Percentiles rank a stretch among this genome's conserved stretches.
These are phyloP conservation scores for Exophiala sideris DNA, from an alignment of 2,329 filamentous ascomycete genomes.

Conservation along the genomic window DNA sequence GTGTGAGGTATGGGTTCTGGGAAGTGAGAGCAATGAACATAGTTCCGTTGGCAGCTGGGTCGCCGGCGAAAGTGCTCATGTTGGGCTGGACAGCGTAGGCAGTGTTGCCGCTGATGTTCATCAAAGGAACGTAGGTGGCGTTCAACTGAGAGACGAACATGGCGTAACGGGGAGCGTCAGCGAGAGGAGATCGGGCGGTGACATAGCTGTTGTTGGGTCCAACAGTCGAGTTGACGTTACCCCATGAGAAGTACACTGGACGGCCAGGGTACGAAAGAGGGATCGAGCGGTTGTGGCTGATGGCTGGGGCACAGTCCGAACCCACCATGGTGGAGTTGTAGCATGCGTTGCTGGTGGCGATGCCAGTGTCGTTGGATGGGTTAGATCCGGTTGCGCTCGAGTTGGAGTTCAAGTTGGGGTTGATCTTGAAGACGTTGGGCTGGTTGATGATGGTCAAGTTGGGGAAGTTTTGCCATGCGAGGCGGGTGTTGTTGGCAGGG, in stretches of 20 bases:
- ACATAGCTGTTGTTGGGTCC: conserved; percentile 83
- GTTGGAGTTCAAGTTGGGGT: conserved; percentile 24
- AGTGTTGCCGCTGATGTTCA: conserved; percentile 51
- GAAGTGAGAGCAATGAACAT: conserved; percentile 78
- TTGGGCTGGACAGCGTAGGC: conserved; percentile 73
- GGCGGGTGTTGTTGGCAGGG: conserved; percentile 66
- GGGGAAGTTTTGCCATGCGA: conserved; percentile 84
- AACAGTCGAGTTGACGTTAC: conserved; percentile 62
- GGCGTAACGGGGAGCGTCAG: conserved; percentile 62
- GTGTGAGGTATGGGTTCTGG: conserved; percentile 63
- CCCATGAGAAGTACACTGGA: conserved; percentile 69
- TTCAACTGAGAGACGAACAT: conserved; percentile 77
- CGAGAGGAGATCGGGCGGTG: conserved; percentile 53
- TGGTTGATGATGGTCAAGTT: conserved; percentile 69
- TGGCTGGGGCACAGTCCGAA: conserved; percentile 60
- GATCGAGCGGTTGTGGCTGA: conserved; percentile 65
- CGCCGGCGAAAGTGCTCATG: conserved; percentile 62
- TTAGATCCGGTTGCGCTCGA: conserved; percentile 32
- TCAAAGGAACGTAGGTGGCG: conserved; percentile 64
- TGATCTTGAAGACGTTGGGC: conserved; percentile 63
- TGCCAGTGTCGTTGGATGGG: conserved; percentile 35
- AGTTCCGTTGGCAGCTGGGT: conserved; percentile 71
- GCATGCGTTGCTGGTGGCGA: conserved; percentile 52
- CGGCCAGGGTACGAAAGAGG: conserved; percentile 74
- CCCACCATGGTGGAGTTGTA: conserved; percentile 54